phyloP scores from a whole-genome alignment of 2,329 filamentous ascomycete species.

The Talaromyces islandicus region DNA sequence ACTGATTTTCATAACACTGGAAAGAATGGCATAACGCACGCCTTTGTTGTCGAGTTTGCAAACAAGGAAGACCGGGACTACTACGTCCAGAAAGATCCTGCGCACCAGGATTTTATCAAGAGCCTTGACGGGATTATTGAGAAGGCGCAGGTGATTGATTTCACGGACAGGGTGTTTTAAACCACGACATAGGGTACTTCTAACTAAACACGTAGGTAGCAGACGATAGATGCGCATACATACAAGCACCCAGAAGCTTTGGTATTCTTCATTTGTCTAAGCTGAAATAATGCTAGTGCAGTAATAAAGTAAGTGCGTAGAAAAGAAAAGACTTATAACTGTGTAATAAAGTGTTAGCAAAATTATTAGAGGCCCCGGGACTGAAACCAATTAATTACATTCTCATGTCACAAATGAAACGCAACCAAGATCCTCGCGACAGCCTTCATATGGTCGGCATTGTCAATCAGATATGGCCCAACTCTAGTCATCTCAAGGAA shows the following conservation, averaged over 20 bases:
- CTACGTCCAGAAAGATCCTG: slow-evolving; percentile 61
- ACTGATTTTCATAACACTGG: not conserved
- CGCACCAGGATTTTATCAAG: slow-evolving; percentile 56
- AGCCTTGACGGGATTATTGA: slow-evolving; percentile 26
- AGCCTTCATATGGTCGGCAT: too few species aligned
- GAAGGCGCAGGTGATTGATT: slow-evolving; percentile 33
- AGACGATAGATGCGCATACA: not conserved
- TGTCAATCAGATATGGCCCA: too few species aligned
- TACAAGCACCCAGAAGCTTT: not conserved
- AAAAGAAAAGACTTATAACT: too few species aligned
- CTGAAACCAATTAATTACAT: too few species aligned
- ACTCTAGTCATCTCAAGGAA: too few species aligned
- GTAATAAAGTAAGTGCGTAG: too few species aligned
- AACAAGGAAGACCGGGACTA: slow-evolving; percentile 60
- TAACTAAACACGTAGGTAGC: not conserved
- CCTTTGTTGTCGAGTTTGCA: slow-evolving; percentile 63
- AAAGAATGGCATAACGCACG: slow-evolving; percentile 61
- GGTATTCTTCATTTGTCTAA: not conserved
- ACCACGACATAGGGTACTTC: not conserved
- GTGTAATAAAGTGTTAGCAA: too few species aligned
- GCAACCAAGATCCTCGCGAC: too few species aligned
- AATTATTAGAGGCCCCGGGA: too few species aligned
- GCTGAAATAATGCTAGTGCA: not conserved
- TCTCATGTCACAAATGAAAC: too few species aligned
- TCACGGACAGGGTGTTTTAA: slow-evolving; percentile 20